Conservation (phyloP, 768 basidiomycete species). For the Tricholomella constricta region DNA sequence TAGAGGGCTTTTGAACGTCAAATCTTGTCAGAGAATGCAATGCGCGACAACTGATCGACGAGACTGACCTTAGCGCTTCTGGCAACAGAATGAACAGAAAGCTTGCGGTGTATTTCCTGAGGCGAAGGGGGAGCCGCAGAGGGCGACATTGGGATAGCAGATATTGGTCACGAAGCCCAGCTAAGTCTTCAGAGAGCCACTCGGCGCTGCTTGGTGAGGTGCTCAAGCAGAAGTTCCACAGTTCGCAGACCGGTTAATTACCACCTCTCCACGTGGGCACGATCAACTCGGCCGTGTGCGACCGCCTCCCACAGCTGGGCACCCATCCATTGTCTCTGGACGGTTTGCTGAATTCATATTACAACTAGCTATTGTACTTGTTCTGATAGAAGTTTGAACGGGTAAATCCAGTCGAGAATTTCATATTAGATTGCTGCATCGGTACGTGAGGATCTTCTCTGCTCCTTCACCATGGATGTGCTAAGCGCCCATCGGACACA, state of each 20-base stretch:
- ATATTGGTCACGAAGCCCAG: not conserved
- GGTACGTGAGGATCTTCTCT: no score
- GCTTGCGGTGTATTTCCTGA: constrained; percentile 84
- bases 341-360: not conserved
- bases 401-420: no score
- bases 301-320: not conserved
- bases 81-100: constrained; percentile 71
- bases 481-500: not conserved
- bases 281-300: not conserved
- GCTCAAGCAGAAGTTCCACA: not conserved
- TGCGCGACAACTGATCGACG: constrained; percentile 8
- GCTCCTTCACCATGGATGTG: not conserved
- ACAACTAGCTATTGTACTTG: no score
- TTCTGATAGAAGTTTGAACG: no score
- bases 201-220: constrained; percentile 7
- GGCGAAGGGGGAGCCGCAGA: constrained; percentile 72
- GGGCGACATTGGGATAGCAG: constrained; percentile 33
- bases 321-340: not conserved
- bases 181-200: not conserved
- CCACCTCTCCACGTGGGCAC: constrained; percentile 4
- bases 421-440: no score
- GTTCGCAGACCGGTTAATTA: constrained; percentile 10
- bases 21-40: constrained; percentile 9
- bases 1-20: constrained; percentile 20
- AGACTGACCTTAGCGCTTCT: constrained; percentile 49